Base-by-base conservation (phyloP, 495 filamentous ascomycete species). In the Peziza echinospora region DNA sequence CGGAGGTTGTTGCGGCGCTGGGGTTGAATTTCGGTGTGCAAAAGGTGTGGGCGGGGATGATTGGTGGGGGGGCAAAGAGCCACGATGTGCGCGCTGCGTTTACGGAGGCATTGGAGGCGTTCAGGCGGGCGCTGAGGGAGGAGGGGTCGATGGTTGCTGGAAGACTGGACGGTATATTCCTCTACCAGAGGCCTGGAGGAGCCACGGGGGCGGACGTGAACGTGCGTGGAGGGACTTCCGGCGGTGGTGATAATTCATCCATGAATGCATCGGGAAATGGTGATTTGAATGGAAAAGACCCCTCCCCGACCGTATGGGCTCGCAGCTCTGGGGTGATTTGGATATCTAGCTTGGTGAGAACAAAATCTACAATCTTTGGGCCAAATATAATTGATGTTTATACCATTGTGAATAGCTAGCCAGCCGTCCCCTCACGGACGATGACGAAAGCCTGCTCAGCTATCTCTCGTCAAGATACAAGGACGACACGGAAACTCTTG, bases 281-380 rank as follows among this genome's bases (percentile, higher is more conserved):
- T 60, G n/a, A 48, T 71, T 26, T 68, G 69, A 5, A 48, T 59
- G 1, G 54, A 56, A 57, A 77, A 55, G 53, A 66, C 62, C 57
- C 70, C 55, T 57, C 89, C 1, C 66, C 76, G 22, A 78, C 85
- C 52, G 62, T 78, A 4, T 77, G 80, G 1, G 64, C 69, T 5
- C 63, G 80, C 9, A 80, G 84, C 59, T 79, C 84, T n/a, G 72
- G 86, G 65, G 86, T 84, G 44, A 84, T 94, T n/a, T 94, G 87
- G 59, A 65, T 97, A 24, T 85, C 84, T 60, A 75, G 85, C 41
- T 69, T 82, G 64, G 81, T 93, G 65, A 58, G 70, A 60, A n/a
- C 10, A 17, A 34, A 43, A 22, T 22, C 8, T 24, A 17, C 6
- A 11, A 11, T 37, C 16, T 37, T 7, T 1, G 13, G 6, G 30